A percentile compares a stretch with the other conserved stretches of the same genome.
Conservation (phyloP, 345 rosid genomes). For the Gossypium bickii region DNA sequence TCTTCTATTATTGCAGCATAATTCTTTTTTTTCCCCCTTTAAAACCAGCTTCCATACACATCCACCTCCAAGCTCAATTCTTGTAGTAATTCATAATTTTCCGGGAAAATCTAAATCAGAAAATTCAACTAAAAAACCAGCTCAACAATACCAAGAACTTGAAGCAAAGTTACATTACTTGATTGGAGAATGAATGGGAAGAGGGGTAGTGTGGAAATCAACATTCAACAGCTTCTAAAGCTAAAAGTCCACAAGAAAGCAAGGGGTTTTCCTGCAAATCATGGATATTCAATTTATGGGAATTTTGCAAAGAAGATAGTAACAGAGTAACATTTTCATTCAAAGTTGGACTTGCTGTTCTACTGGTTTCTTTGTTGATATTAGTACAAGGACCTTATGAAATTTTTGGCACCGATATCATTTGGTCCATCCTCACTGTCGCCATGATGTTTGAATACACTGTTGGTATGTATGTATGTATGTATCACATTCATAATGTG, state of each 20-base stretch:
- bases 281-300: constrained; percentile 46
- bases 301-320: constrained; percentile 49
- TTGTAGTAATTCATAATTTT: neutral
- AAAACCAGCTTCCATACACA: constrained; percentile 11
- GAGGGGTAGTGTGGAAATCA: constrained; percentile 38
- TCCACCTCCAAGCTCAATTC: constrained; percentile 10
- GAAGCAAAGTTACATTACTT: constrained; percentile 18
- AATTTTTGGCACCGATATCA: constrained; percentile 51
- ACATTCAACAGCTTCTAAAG: constrained; percentile 31
- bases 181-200: constrained; percentile 60
- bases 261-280: constrained; percentile 26
- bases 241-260: constrained; percentile 17
- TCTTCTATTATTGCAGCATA: constrained; percentile 43
- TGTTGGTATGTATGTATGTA: constrained; percentile 39
- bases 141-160: constrained; percentile 18
- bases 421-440: constrained; percentile 74
- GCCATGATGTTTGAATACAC: constrained; percentile 69
- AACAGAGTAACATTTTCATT: constrained; percentile 49
- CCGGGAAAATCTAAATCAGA: neutral
- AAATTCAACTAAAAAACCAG: neutral
- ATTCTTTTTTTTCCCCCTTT: constrained; percentile 30
- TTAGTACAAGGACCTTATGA: constrained; percentile 54
- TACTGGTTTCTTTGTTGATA: constrained; percentile 57
- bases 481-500: neutral
- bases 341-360: constrained; percentile 65